Evolutionary conservation across 345 rosid genomes (phyloP), one percentile per base, ranked within the genome.

Genomic region (Luvunga scandens): DNA sequence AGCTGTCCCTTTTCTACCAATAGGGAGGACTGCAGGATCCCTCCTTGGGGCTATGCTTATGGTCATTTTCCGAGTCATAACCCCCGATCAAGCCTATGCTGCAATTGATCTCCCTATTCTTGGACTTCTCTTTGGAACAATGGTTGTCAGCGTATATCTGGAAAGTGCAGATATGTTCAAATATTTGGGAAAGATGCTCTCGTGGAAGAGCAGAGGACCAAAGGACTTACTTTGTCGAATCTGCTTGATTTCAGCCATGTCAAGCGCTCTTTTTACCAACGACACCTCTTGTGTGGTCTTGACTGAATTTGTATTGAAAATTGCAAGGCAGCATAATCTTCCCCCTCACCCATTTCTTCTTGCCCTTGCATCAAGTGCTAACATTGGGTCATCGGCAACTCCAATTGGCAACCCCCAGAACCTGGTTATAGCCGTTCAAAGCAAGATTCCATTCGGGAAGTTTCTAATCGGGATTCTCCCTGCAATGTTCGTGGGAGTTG

Each of bases 341-440:
- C 94, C 97, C 0, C 97, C 96, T 55, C 92, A 90, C 24, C 96
- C 99, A 0, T 93, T 92, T 45, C 42, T 95, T 30, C 87, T 95
- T 1, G 98, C 98, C 24, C 84, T 93, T 48, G 99, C 98, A 61
- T 89, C 97, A 0, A 91, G 98, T 80, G 94, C 96, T 0, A 95
- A 95, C 76, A 93, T 93, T 0, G 98, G 99, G 1, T 95, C 98
- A 5, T 81, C 99, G 0, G 93, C 92, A 2, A 93, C 98, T 79
- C 94, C 97, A 0, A 95, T 93, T 75, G 97, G 99, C 36, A 95
- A 95, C 62, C 98, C 97, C 5, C 98, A 95, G 72, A 93, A 93
- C 78, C 86, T 95, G 75, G 92, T 93, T 24, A 92, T 93, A 18
- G 97, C 97, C 1, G 86, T 95, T 66, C 89, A 88, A 74, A 91